A percentile compares a stretch with the other conserved stretches of the same genome.
Conservation (phyloP, 2,329 filamentous ascomycete species). For the Zymoseptoria crescenta region DNA sequence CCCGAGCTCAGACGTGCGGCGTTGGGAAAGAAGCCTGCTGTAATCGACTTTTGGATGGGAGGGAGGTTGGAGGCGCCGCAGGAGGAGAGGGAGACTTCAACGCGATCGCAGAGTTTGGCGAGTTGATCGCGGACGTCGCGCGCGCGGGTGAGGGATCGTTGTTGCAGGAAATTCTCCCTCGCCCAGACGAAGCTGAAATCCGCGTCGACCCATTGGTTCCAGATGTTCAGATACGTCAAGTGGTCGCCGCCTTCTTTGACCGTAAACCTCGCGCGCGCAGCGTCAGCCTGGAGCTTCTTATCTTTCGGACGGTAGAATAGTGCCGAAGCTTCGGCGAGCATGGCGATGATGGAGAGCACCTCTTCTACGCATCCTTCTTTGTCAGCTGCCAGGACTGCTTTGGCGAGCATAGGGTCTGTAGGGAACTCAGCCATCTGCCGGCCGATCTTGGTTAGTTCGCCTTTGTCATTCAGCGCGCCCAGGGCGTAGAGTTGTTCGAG, state of each 20-base stretch:
- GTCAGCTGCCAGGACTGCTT: slow-evolving; percentile 79
- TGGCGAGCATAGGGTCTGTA: slow-evolving; percentile 83
- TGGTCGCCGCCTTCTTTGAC: slow-evolving; percentile 88
- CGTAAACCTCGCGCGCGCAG: slow-evolving; percentile 79
- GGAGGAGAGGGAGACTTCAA: slow-evolving; percentile 65
- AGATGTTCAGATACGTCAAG: slow-evolving; percentile 80
- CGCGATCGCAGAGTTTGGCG: slow-evolving; percentile 82
- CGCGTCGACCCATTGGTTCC: slow-evolving; percentile 88
- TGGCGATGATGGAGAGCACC: slow-evolving; percentile 84
- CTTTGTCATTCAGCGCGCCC: slow-evolving; percentile 79
- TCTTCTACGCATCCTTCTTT: slow-evolving; percentile 91
- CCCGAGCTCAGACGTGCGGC: slow-evolving; percentile 74
- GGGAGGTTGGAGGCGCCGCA: slow-evolving; percentile 63
- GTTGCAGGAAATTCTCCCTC: slow-evolving; percentile 88
- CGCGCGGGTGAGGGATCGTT: slow-evolving; percentile 78
- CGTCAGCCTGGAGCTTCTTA: slow-evolving; percentile 93
- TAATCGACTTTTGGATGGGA: slow-evolving; percentile 80
- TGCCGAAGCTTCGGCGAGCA: slow-evolving; percentile 80
- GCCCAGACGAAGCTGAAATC: slow-evolving; percentile 85
- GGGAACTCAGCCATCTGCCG: slow-evolving; percentile 95
- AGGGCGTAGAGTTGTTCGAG: slow-evolving; percentile 88
- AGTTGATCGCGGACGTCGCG: slow-evolving; percentile 91
- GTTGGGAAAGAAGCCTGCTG: slow-evolving; percentile 90
- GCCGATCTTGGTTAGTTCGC: slow-evolving; percentile 82
- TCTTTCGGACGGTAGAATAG: slow-evolving; percentile 95